Conservation (phyloP, 495 filamentous ascomycete species). For the Aspergillus nanangensis region DNA sequence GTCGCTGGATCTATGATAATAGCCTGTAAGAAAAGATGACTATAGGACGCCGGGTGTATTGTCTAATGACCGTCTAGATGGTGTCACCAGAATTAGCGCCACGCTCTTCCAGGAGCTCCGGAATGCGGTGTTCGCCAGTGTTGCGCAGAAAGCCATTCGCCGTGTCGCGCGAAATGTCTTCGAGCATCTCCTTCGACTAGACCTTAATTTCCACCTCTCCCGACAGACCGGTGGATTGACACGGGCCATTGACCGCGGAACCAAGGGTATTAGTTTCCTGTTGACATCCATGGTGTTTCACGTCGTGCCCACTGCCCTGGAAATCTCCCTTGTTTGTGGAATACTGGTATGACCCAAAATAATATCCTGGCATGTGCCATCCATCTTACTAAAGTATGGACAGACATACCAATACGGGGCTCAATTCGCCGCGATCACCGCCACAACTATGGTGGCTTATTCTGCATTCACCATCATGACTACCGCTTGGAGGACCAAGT, state of each 20-base stretch:
- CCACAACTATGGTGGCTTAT: slow-evolving; percentile 86
- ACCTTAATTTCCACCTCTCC: slow-evolving; percentile 88
- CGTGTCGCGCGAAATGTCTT: slow-evolving; percentile 89
- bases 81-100: slow-evolving; percentile 79
- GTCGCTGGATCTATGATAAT: slow-evolving; percentile 89
- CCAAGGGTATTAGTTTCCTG: slow-evolving; percentile 95
- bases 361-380: neutral
- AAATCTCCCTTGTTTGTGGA: slow-evolving; percentile 93
- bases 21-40: slow-evolving; percentile 52
- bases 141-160: slow-evolving; percentile 94
- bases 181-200: slow-evolving; percentile 79
- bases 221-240: slow-evolving; percentile 94
- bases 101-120: slow-evolving; percentile 85
- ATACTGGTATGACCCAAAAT: slow-evolving; percentile 52
- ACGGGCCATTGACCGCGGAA: slow-evolving; percentile 91
- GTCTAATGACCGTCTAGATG: slow-evolving; percentile 50
- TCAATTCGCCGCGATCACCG: slow-evolving; percentile 88
- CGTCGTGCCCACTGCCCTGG: slow-evolving; percentile 86
- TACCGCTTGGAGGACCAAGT: slow-evolving; percentile 95
- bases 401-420: slow-evolving; percentile 91
- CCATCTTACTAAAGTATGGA: slow-evolving; percentile 17
- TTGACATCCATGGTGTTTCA: slow-evolving; percentile 98
- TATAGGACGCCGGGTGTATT: neutral
- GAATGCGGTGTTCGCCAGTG: slow-evolving; percentile 94
- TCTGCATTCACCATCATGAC: slow-evolving; percentile 92